Evolutionary conservation across 305 asterid species (phyloP).

Genomic region (Fraxinus sp.): DNA sequence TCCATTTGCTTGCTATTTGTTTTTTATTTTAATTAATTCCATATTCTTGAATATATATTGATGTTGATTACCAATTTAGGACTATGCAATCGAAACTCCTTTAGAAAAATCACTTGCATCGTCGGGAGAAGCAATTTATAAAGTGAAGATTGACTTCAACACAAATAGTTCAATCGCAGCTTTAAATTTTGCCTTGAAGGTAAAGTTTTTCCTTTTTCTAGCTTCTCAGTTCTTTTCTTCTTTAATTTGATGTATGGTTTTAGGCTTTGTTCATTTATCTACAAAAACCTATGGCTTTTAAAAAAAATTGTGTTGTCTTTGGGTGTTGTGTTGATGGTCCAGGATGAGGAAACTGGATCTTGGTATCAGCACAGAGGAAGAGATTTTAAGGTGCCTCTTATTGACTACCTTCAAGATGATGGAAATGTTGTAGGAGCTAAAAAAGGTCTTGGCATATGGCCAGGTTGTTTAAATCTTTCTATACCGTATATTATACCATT

Average conservation of each 20-base stretch:
- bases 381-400: conserved; percentile 76
- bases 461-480: conserved; percentile 47
- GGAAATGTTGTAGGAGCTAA: conserved; percentile 47
- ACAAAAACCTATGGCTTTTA: conserved; percentile 1
- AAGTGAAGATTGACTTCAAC: conserved; percentile 62
- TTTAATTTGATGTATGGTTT: conserved; percentile 8
- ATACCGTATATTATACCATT: conserved; percentile 11
- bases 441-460: conserved; percentile 46
- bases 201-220: conserved; percentile 25
- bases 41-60: conserved; percentile 16
- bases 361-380: conserved; percentile 94
- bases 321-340: conserved; percentile 25
- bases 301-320: neutral
- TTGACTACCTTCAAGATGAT: conserved; percentile 47
- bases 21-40: conserved; percentile 1
- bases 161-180: conserved; percentile 65
- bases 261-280: neutral
- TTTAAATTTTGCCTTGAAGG: conserved; percentile 88
- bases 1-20: conserved; percentile 17
- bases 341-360: conserved; percentile 83
- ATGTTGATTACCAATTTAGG: conserved; percentile 44
- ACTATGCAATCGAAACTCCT: conserved; percentile 89
- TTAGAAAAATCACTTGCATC: conserved; percentile 43
- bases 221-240: conserved; percentile 13
- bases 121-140: conserved; percentile 44